These are phyloP conservation scores for Suillus weaverae DNA, from an alignment of 768 basidiomycete genomes.

Conservation along the genomic window DNA sequence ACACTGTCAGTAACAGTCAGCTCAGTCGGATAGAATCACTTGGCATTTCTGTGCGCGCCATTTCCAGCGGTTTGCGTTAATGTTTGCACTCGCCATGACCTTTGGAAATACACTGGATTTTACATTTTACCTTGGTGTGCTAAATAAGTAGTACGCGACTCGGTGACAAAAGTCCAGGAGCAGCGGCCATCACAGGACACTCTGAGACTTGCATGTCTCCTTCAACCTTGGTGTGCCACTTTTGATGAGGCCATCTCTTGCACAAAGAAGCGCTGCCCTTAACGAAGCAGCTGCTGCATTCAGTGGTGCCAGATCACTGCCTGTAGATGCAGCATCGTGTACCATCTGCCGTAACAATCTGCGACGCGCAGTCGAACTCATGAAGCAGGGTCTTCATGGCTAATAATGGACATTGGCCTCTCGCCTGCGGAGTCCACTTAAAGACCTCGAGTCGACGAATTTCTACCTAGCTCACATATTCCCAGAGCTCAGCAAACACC, in stretches of 20 bases:
- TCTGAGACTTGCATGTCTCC: too few relatives aligned
- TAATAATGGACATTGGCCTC: background rate
- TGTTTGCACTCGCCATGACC: too few relatives aligned
- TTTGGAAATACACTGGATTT: too few relatives aligned
- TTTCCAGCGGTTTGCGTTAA: too few relatives aligned
- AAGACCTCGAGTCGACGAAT: background rate
- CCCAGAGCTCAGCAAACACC: background rate
- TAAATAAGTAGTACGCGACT: background rate
- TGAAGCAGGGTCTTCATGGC: too few relatives aligned
- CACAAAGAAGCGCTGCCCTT: too few relatives aligned
- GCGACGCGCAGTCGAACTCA: background rate
- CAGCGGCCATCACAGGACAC: background rate
- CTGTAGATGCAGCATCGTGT: background rate
- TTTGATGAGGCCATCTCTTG: background rate
- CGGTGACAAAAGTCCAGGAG: background rate
- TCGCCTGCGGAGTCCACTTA: background rate
- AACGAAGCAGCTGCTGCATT: background rate
- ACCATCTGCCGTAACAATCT: background rate
- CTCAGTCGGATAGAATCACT: too few relatives aligned
- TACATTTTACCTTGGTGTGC: background rate
- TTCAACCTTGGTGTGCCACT: background rate
- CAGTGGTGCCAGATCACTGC: background rate
- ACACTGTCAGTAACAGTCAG: too few relatives aligned
- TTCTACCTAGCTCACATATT: background rate
- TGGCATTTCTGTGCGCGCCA: too few relatives aligned